Conservation (phyloP, 1,284 basidiomycete genomes). For the Tilletia caries region DNA sequence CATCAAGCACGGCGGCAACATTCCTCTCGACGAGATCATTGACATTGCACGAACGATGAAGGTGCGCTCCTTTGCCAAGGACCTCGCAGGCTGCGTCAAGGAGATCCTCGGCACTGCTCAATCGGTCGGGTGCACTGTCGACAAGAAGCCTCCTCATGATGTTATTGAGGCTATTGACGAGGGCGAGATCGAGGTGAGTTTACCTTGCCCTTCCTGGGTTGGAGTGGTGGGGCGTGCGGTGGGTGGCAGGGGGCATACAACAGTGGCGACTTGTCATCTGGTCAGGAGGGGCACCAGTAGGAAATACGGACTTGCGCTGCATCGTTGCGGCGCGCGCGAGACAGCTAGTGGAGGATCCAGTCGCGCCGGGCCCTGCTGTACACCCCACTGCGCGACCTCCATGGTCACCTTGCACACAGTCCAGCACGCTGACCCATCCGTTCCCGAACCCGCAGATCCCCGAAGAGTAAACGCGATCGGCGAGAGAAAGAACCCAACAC, state of each 20-base stretch:
- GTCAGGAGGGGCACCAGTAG: no score
- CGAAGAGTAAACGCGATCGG: constrained; percentile 37
- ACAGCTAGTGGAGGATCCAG: no score
- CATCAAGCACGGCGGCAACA: constrained; percentile 96
- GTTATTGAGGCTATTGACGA: constrained; percentile 93
- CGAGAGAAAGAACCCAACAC: background rate
- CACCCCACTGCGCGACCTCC: no score
- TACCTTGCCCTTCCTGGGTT: background rate
- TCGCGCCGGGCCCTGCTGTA: no score
- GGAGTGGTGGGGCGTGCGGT: no score
- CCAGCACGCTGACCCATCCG: background rate
- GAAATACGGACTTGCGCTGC: background rate
- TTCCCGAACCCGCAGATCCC: constrained; percentile 37
- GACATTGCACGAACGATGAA: constrained; percentile 96
- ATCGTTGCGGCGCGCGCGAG: no score
- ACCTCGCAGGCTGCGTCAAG: constrained; percentile 83
- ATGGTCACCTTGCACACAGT: no score
- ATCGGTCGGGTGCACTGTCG: constrained; percentile 89
- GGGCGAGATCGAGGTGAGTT: constrained; percentile 78
- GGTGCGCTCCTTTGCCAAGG: constrained; percentile 89
- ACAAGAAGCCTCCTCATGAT: constrained; percentile 89
- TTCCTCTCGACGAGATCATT: constrained; percentile 89
- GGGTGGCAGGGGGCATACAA: no score
- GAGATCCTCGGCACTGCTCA: constrained; percentile 65
- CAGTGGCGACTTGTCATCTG: no score